phyloP scores from a whole-genome alignment of 176 grass and related monocot genomes.

The Eragrostis nindensis region DNA sequence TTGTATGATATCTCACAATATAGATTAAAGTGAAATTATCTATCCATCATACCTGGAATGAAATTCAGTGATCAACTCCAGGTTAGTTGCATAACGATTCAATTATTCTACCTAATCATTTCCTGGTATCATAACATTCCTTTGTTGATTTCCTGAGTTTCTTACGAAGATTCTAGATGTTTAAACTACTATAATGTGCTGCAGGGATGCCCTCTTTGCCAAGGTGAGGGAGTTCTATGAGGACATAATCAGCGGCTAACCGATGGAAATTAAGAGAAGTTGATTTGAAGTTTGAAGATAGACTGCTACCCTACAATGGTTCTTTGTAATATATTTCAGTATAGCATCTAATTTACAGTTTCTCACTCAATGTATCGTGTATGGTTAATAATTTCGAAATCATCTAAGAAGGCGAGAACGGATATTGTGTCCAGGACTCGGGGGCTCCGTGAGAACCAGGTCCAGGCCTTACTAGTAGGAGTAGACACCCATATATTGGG shows the following conservation, averaged over 20 bases:
- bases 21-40: neutral
- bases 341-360: conserved; percentile 42
- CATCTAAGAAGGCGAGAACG: neutral
- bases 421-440: neutral
- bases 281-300: neutral
- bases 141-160: neutral
- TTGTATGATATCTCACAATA: neutral
- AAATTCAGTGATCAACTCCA: neutral
- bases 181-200: conserved; percentile 22
- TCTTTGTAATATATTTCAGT: conserved; percentile 35
- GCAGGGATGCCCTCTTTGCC: conserved; percentile 64
- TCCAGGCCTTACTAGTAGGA: neutral
- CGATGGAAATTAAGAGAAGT: conserved; percentile 6
- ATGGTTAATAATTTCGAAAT: conserved; percentile 18
- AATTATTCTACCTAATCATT: neutral
- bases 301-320: neutral
- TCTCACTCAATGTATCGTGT: neutral
- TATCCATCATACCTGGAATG: neutral
- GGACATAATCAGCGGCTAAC: conserved; percentile 61
- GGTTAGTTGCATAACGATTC: neutral
- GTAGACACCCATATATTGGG: no score
- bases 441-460: neutral
- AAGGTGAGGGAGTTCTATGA: conserved; percentile 70
- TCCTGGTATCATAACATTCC: neutral
- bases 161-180: neutral